phyloP scores from a whole-genome alignment of 257 asterid genomes.

The Nicotiana undulata region DNA sequence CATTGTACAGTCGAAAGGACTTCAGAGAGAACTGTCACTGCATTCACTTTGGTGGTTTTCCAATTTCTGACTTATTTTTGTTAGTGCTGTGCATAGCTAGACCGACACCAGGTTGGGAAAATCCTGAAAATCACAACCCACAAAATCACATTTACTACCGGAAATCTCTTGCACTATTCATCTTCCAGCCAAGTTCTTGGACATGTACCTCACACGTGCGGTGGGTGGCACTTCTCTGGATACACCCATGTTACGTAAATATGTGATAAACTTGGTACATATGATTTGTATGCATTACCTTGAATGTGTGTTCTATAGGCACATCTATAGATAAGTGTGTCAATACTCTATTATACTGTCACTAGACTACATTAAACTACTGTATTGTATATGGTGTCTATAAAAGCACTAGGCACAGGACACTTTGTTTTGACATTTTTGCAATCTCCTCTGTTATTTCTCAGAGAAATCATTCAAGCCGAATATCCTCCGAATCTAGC shows the following conservation, averaged over 20 bases:
- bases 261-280: not conserved
- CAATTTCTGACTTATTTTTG: not conserved
- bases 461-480: not conserved
- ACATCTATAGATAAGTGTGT: not conserved
- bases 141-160: not conserved
- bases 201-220: not conserved
- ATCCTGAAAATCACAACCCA: not conserved
- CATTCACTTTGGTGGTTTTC: not conserved
- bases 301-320: not conserved
- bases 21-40: not conserved
- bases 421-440: not conserved
- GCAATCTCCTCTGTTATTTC: not conserved
- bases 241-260: not conserved
- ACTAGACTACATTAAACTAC: not conserved
- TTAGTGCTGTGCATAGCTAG: not conserved
- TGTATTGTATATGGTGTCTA: not conserved
- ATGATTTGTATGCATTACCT: not conserved
- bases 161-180: not conserved
- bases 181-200: not conserved
- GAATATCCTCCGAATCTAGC: not conserved
- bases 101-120: not conserved
- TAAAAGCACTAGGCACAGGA: not conserved
- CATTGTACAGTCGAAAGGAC: not conserved
- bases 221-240: not conserved
- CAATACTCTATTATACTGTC: not conserved